These are phyloP conservation scores for Ascochyta lentis DNA, from an alignment of 2,329 filamentous ascomycete species.

Conservation along the genomic window DNA sequence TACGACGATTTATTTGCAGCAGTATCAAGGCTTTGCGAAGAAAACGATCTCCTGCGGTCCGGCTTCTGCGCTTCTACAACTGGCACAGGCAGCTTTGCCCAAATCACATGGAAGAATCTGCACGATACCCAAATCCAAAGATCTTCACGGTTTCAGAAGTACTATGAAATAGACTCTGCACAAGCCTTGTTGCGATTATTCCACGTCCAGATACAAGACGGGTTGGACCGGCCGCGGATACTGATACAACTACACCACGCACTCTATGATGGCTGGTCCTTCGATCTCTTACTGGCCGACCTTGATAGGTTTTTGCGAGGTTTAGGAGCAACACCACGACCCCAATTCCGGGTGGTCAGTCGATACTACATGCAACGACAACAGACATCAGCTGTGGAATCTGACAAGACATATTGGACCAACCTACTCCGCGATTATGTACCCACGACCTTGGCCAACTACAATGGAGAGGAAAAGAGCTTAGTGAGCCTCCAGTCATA, in stretches of 20 bases:
- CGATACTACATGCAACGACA: constrained; percentile 44
- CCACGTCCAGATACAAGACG: constrained; percentile 60
- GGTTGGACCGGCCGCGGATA: constrained; percentile 18
- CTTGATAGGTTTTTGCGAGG: constrained; percentile 60
- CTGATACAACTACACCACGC: constrained; percentile 77
- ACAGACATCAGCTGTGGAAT: neutral
- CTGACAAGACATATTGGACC: constrained; percentile 68
- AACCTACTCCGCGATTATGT: constrained; percentile 66
- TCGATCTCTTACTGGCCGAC: constrained; percentile 76
- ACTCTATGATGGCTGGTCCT: constrained; percentile 92
- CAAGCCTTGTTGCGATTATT: constrained; percentile 65
- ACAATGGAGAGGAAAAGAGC: constrained; percentile 52
- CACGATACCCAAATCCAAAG: constrained; percentile 54
- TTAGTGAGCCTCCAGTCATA: constrained; percentile 17
- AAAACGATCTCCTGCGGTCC: constrained; percentile 74
- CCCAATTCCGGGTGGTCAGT: constrained; percentile 68
- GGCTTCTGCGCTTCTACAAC: constrained; percentile 66
- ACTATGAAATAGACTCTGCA: constrained; percentile 46
- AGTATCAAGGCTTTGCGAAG: constrained; percentile 29
- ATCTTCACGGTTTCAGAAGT: constrained; percentile 49
- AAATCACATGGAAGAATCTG: constrained; percentile 68
- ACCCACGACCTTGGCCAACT: constrained; percentile 64
- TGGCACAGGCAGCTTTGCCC: constrained; percentile 59
- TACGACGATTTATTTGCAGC: constrained; percentile 50
- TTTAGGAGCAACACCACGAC: constrained; percentile 49